Base-by-base conservation (phyloP, 495 filamentous ascomycete genomes). In the Aspergillus asperescens region DNA sequence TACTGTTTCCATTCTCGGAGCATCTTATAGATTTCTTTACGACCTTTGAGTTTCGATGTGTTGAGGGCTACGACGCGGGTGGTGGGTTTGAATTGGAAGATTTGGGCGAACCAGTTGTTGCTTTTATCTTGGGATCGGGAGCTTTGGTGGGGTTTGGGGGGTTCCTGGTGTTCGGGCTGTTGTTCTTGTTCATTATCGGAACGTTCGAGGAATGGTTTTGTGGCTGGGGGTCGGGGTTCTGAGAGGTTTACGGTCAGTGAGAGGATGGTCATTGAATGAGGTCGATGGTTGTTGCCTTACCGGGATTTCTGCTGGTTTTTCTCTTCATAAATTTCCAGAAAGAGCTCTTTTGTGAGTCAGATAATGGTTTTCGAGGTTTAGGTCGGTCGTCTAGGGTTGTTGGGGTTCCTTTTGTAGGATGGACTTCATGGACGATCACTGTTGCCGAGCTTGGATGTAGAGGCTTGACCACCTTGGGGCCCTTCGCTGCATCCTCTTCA, bases 1-100 rank as follows among this genome's bases (percentile, higher is more conserved):
- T 87, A 88, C 34, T 81, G 72, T 47, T 83, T 76, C 92, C 91
- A 96, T 16, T 87, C 82, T 7, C 78, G 79, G 9, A 96, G 79
- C 28, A 94, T 71, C 16, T 74, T 76, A 28, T 82, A 78, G 4
- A 95, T 71, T 52, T 94, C 89, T 56, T 84, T 85, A 28, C 89
- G 81, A 16, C 84, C 84, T 47, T 82, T 82, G 18, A 79, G 69
- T 43, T 83, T 85, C 2, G 82, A 77, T 18, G 87, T 74, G 5
- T 78, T 77, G 58, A 97, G 85, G 62, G 89, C 90, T 9, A 96
- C 62, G 7, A 84, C 76, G 46, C 79, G 78, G 23, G 72, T 81
- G 0, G 85, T 85, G 0, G 93, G 92, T 61, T 93, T 95, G 65
- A 96, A 85, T 41, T 89, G 82, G 69, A 98, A 86, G 18, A 97